Evolutionary conservation across 1,284 basidiomycete genomes (phyloP).

Genomic region (Athelia sp.): DNA sequence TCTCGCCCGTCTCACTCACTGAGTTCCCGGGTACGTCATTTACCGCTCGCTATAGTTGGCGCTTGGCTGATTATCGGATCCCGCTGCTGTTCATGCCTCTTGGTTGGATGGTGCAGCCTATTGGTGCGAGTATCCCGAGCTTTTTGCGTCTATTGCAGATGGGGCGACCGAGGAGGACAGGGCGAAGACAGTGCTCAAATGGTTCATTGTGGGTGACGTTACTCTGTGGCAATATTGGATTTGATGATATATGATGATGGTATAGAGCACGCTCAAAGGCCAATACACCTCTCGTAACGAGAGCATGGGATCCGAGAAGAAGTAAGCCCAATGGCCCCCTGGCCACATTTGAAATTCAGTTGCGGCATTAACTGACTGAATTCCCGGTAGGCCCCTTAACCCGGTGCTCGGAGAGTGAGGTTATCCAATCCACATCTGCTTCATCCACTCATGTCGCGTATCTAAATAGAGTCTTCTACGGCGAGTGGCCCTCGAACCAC

Average conservation of each 20-base stretch:
- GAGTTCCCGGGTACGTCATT: slow-evolving; percentile 76
- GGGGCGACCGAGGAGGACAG: slow-evolving; percentile 70
- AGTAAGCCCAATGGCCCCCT: slow-evolving; percentile 40
- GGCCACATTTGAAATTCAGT: slow-evolving; percentile 5
- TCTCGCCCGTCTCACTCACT: slow-evolving; percentile 80
- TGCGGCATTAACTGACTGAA: slow-evolving; percentile 8
- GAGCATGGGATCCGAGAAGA: slow-evolving; percentile 95
- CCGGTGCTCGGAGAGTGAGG: slow-evolving; percentile 91
- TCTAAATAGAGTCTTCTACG: slow-evolving; percentile 75
- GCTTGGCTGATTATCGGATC: too few species aligned
- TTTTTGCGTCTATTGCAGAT: slow-evolving; percentile 81
- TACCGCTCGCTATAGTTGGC: too few species aligned
- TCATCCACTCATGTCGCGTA: neutral
- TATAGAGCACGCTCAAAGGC: slow-evolving; percentile 83
- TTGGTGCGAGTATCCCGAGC: slow-evolving; percentile 87
- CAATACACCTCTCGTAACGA: slow-evolving; percentile 94
- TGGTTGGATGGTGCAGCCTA: slow-evolving; percentile 51
- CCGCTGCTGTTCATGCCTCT: slow-evolving; percentile 2
- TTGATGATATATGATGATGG: neutral
- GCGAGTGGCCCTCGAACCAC: slow-evolving; percentile 79
- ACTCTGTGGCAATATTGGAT: neutral
- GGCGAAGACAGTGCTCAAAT: slow-evolving; percentile 73
- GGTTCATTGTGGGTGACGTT: slow-evolving; percentile 76
- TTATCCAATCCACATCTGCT: neutral
- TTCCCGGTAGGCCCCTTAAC: slow-evolving; percentile 72